Base-by-base conservation (phyloP, 192 early-diverging fungal genomes). In the Coemansia umbellata region DNA sequence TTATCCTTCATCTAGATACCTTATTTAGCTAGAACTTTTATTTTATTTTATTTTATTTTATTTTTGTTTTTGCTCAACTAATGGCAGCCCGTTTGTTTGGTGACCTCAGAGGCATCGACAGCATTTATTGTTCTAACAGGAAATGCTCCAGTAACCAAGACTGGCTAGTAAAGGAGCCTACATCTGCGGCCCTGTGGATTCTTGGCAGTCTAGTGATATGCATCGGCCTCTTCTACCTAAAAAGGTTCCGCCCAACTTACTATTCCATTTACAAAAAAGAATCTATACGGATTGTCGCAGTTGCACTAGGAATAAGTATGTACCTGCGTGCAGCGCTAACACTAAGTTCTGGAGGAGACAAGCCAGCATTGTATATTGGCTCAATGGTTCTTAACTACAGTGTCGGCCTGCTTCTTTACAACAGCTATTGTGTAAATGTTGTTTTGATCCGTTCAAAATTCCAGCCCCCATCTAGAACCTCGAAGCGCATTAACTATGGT, bases 371-470 rank as follows among this genome's bases (percentile, higher is more conserved):
- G 13, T 69, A 69, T 30, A 61, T 56, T 21, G 66, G 58, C 4
- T 69, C 66, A 2, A 28, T 69, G 22, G 52, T 61, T 22, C 61
- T 69, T 31, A 51, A 61, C 35, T 61, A 61, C 43, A 27, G 24
- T 45, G 17, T 26, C 5, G 43, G 43, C 22, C 24, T n/a, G n/a
- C n/a, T 19, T 4, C 15, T 24, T 21, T 58, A 27, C 24, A 26
- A 44, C 10, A 26, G 42, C 42, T 2, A 27, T 5, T 26, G 10
- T 27, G 5, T n/a, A 24, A 44, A 44, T 18, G 15, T 14, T 14
- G 19, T 27, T 3, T 10, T 44, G 24, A 14, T 44, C 0, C 23
- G 14, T 3, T 26, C 42, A 8, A 44, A 27, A n/a, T 60, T 52
- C 49, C 58, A 52, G 33, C 58, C 58, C 21, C 58, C 58, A 0